Conservation (phyloP, 2,329 filamentous ascomycete genomes). For the Alternaria arbusti region DNA sequence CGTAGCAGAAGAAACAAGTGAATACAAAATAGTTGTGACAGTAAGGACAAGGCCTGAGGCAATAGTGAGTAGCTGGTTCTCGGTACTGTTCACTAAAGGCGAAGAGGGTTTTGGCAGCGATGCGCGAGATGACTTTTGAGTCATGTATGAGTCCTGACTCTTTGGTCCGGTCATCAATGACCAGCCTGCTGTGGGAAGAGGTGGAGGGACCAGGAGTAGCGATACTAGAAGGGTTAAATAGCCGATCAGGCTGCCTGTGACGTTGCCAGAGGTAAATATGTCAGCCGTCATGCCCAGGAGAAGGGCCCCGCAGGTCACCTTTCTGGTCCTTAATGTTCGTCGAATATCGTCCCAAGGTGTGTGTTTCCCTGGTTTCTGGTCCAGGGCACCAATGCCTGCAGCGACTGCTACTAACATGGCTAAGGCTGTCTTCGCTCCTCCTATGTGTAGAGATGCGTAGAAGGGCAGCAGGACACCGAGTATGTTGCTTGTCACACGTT, state of each 20-base stretch:
- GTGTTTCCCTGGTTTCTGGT: slow-evolving; percentile 42
- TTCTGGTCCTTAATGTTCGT: slow-evolving; percentile 46
- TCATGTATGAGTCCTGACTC: slow-evolving; percentile 29
- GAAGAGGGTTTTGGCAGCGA: slow-evolving; percentile 44
- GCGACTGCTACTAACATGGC: slow-evolving; percentile 56
- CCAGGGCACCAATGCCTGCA: slow-evolving; percentile 51
- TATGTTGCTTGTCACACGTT: slow-evolving; percentile 43
- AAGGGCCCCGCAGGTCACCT: slow-evolving; percentile 46
- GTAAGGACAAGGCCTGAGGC: slow-evolving; percentile 48
- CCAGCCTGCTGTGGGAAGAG: slow-evolving; percentile 50
- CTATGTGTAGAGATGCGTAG: slow-evolving; percentile 62
- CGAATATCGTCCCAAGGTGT: slow-evolving; percentile 39
- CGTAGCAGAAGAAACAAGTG: slow-evolving; percentile 41
- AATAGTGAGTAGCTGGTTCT: slow-evolving; percentile 53
- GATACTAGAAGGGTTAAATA: slow-evolving; percentile 56
- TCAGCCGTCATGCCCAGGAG: slow-evolving; percentile 45
- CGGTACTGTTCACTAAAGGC: slow-evolving; percentile 45
- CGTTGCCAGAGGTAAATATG: slow-evolving; percentile 29
- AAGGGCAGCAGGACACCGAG: slow-evolving; percentile 59
- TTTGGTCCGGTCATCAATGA: slow-evolving; percentile 35
- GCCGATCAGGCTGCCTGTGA: slow-evolving; percentile 48
- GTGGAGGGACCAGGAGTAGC: slow-evolving; percentile 57
- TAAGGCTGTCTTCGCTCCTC: slow-evolving; percentile 61
- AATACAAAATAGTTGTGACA: slow-evolving; percentile 45
- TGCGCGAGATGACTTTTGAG: slow-evolving; percentile 26